Percentiles rank a stretch among this genome's conserved stretches.
Conservation (phyloP, 192 early-diverging fungal genomes). For the Entophlyctis luteolus region DNA sequence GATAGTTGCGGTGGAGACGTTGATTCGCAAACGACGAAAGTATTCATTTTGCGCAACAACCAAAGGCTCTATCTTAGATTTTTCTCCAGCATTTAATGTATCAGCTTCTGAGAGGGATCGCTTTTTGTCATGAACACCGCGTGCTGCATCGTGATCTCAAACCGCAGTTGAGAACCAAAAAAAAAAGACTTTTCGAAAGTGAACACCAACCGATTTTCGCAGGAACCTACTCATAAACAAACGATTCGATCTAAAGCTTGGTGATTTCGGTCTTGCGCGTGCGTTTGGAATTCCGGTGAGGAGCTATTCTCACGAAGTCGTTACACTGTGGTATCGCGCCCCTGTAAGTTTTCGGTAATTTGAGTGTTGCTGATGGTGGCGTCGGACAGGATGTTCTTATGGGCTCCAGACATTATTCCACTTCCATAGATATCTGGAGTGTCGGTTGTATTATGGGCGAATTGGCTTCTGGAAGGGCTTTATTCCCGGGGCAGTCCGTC, state of each 20-base stretch:
- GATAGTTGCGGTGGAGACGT: constrained; percentile 62
- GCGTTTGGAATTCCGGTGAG: constrained; percentile 87
- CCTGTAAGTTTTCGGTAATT: constrained; percentile 39
- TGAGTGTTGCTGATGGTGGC: neutral
- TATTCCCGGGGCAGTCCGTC: constrained; percentile 87
- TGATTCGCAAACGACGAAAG: constrained; percentile 70
- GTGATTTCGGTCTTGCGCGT: constrained; percentile 93
- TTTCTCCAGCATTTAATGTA: constrained; percentile 82
- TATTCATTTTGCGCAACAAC: constrained; percentile 21
- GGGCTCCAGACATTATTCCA: constrained; percentile 88
- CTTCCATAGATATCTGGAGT: constrained; percentile 95
- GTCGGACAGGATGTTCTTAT: constrained; percentile 70
- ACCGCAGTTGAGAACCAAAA: constrained; percentile 44
- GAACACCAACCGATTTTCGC: neutral
- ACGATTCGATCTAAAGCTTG: constrained; percentile 52
- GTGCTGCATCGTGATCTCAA: constrained; percentile 86
- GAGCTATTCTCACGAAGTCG: constrained; percentile 87
- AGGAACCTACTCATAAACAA: constrained; percentile 96
- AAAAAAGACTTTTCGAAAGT: neutral
- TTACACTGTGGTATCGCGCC: constrained; percentile 95
- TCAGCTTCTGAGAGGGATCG: constrained; percentile 92
- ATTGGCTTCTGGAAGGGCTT: constrained; percentile 63
- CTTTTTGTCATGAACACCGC: constrained; percentile 95
- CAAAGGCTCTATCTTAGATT: constrained; percentile 11
- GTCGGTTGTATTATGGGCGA: constrained; percentile 82